These are phyloP conservation scores for Edaphochlamys debaryana DNA, from an alignment of 139 green algal genomes.

Conservation along the genomic window DNA sequence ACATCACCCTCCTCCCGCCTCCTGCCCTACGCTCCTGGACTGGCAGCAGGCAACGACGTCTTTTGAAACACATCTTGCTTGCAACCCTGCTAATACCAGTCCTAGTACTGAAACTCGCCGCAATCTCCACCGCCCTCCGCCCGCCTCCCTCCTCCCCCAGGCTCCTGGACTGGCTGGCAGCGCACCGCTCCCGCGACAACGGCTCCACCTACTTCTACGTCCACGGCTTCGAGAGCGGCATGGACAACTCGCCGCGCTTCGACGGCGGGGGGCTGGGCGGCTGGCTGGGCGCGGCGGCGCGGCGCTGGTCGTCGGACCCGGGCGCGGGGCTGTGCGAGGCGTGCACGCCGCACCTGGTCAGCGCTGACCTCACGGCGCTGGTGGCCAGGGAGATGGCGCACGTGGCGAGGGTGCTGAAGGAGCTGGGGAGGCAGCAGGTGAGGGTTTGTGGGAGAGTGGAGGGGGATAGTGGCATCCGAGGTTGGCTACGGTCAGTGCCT, in stretches of 20 bases:
- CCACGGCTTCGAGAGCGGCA: conserved; percentile 31
- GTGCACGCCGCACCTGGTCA: conserved; percentile 9
- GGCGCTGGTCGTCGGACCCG: not conserved
- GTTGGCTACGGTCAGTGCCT: no score
- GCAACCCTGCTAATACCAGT: no score
- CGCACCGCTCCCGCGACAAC: conserved; percentile 23
- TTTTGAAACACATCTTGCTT: no score
- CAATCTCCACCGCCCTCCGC: not conserved
- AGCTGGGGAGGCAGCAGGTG: conserved; percentile 6
- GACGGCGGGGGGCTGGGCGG: not conserved
- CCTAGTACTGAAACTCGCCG: no score
- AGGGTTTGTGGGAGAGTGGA: not conserved
- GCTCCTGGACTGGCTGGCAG: conserved; percentile 17
- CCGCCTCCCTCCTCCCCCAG: not conserved
- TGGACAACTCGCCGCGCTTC: conserved; percentile 39
- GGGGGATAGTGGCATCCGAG: no score
- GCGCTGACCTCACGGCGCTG: conserved; percentile 22
- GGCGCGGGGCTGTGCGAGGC: not conserved
- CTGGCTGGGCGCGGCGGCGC: not conserved
- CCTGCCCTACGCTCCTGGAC: not conserved
- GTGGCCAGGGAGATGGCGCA: conserved; percentile 27
- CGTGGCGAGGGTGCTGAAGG: not conserved
- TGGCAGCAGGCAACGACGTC: no score
- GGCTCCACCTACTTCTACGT: conserved; percentile 24
- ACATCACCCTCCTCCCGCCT: no score